Evolutionary conservation across 495 filamentous ascomycete species (phyloP), one percentile per base, ranked within the genome.

Genomic region (Trichoderma reesei): DNA sequence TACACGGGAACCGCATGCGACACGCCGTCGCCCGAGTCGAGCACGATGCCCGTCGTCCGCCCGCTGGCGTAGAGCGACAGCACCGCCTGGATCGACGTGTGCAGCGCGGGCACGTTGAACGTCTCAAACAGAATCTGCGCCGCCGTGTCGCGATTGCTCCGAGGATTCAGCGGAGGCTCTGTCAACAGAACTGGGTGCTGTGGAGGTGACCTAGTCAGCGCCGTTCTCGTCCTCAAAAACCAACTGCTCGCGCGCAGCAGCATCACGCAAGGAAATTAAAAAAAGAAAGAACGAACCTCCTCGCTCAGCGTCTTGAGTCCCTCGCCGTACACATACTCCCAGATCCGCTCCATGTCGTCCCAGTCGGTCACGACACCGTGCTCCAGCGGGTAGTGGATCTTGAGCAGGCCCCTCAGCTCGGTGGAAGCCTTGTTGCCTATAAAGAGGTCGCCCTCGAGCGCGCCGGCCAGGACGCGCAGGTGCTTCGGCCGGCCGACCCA

Each of bases 291-390:
- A 26, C 26, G 73, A 73, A 93, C 89, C 79, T 99, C 95, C 80
- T 98, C 94, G 70, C 92, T 96, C 70, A 96, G 82, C 34, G 93
- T 96, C 79, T 97, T 98, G 68, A 99, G 75, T 48, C 83, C 84
- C 65, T 85, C 82, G 36, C 78, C 80, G 68, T 85, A 85, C 3
- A 85, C 82, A 64, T 79, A 83, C 67, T 91, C 89, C 94, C 94
- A 99, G 76, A 99, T 99, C 75, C 90, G 88, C 79, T 98, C 94
- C 94, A 99, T 99, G 72, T 99, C 94, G 70, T 98, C 94, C 94
- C 94, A 99, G 76, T 99, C 92, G 65, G 94, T 99, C 59, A 99
- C 94, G 67, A 98, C 94, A 70, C 94, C 94, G 74, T 99, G 94
- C 74, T 97, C 95, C 64, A 99, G 81, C 48, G 94, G 94, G 71